Conservation (phyloP, 306 rosid species). For the Castanospermum australe region DNA sequence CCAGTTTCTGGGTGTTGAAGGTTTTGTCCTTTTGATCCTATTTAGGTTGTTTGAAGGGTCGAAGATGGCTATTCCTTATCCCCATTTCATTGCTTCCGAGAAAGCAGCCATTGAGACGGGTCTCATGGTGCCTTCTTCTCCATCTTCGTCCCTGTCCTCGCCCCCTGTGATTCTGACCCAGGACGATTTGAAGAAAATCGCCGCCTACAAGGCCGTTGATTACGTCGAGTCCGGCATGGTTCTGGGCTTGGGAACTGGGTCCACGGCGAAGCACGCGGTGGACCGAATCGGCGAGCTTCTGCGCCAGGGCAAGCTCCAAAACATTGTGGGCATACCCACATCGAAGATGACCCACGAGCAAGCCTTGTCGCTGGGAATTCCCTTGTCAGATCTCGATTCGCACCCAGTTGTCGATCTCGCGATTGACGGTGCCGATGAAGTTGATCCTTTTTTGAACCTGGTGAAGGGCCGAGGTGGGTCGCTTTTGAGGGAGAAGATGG, state of each 20-base stretch:
- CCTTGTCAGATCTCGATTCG: constrained; percentile 53
- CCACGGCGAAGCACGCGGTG: constrained; percentile 66
- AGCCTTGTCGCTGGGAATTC: constrained; percentile 55
- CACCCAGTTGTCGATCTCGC: constrained; percentile 56
- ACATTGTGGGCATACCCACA: constrained; percentile 61
- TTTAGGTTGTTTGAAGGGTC: neutral
- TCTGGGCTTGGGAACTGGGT: constrained; percentile 66
- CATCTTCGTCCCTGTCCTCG: constrained; percentile 23
- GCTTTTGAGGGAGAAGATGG: constrained; percentile 60
- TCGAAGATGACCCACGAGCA: constrained; percentile 61
- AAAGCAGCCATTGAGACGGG: constrained; percentile 48
- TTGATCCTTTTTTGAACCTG: constrained; percentile 51
- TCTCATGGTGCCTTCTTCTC: constrained; percentile 35
- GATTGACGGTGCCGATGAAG: constrained; percentile 68
- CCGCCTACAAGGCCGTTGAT: constrained; percentile 65
- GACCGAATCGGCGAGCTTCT: constrained; percentile 61
- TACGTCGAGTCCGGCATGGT: constrained; percentile 68
- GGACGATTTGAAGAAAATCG: constrained; percentile 63
- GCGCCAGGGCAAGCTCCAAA: constrained; percentile 47
- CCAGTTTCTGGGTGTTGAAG: neutral
- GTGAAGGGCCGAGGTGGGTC: constrained; percentile 76
- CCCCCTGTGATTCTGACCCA: constrained; percentile 46
- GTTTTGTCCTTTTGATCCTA: neutral
- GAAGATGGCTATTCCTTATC: constrained; percentile 41
- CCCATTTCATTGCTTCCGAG: constrained; percentile 38